Evolutionary conservation across 345 rosid genomes (phyloP).

Genomic region (Streptanthus diversifolius): DNA sequence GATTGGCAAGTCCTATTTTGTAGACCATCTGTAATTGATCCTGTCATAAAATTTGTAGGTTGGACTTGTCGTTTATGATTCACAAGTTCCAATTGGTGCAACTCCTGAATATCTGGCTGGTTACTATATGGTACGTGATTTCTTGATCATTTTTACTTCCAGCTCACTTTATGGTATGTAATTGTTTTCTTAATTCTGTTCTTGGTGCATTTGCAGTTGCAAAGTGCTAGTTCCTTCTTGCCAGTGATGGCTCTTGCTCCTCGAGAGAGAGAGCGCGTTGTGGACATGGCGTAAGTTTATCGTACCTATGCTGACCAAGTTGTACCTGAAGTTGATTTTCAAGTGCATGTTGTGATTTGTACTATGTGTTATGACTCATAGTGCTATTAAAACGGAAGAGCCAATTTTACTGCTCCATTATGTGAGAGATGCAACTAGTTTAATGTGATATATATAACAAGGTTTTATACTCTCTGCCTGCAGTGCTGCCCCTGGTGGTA

Average conservation of each 20-base stretch:
- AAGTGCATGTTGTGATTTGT: not conserved
- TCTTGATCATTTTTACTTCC: not conserved
- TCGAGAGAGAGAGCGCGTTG: slow-evolving; percentile 77
- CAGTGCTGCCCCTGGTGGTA: slow-evolving; percentile 98
- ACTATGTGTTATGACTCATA: not conserved
- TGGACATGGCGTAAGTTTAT: slow-evolving; percentile 92
- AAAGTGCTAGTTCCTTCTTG: slow-evolving; percentile 94
- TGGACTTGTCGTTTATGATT: slow-evolving; percentile 84
- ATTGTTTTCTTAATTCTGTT: slow-evolving; percentile 4
- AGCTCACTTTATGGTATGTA: not conserved
- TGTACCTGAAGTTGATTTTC: not conserved
- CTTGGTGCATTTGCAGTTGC: slow-evolving; percentile 48
- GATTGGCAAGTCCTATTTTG: not conserved
- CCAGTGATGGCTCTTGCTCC: slow-evolving; percentile 99
- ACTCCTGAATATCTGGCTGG: slow-evolving; percentile 99
- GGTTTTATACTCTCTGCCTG: slow-evolving; percentile 36
- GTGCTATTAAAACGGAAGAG: not conserved
- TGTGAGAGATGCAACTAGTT: slow-evolving; percentile 34
- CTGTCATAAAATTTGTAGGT: slow-evolving; percentile 46
- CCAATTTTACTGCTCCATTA: not conserved
- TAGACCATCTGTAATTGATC: not conserved
- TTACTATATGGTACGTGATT: slow-evolving; percentile 64
- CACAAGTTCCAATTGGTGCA: slow-evolving; percentile 95
- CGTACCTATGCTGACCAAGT: not conserved
- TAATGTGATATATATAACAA: not conserved